Evolutionary conservation across 805 yeast genomes (phyloP).

Genomic region (Starmerella gropengiesseri): DNA sequence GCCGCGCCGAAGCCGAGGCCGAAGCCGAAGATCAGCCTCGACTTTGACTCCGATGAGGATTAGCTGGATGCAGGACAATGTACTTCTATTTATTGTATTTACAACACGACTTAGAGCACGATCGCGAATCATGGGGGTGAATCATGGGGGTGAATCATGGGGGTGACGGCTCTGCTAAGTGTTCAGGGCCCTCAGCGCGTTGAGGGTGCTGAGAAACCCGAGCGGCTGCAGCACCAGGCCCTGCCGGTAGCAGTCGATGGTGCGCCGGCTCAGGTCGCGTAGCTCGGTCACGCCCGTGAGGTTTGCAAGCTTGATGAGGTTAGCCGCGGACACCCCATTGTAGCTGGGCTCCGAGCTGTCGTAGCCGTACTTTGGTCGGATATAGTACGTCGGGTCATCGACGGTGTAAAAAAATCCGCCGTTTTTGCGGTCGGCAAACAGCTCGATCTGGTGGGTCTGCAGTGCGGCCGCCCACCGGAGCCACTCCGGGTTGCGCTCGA

Average conservation of each 20-base stretch:
- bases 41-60: conserved; percentile 33
- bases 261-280: conserved; percentile 1
- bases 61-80: no score
- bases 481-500: conserved; percentile 25
- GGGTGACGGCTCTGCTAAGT: conserved; percentile 1
- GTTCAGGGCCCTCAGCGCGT: background rate
- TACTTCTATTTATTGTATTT: no score
- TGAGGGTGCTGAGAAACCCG: background rate
- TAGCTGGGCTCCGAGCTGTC: conserved; percentile 33
- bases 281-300: conserved; percentile 4
- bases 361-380: conserved; percentile 31
- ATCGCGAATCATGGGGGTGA: no score
- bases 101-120: no score
- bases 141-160: no score
- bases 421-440: conserved; percentile 30
- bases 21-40: conserved; percentile 26
- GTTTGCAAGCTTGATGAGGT: conserved; percentile 20
- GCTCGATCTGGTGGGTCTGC: conserved; percentile 27
- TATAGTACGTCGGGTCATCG: conserved; percentile 24
- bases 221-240: conserved; percentile 5
- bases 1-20: conserved; percentile 15
- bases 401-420: conserved; percentile 27
- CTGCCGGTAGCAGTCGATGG: conserved; percentile 1
- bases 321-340: conserved; percentile 29
- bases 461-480: conserved; percentile 27